Evolutionary conservation across 208 protist genomes (phyloP).

Genomic region (Tritrichomonas foetus): DNA sequence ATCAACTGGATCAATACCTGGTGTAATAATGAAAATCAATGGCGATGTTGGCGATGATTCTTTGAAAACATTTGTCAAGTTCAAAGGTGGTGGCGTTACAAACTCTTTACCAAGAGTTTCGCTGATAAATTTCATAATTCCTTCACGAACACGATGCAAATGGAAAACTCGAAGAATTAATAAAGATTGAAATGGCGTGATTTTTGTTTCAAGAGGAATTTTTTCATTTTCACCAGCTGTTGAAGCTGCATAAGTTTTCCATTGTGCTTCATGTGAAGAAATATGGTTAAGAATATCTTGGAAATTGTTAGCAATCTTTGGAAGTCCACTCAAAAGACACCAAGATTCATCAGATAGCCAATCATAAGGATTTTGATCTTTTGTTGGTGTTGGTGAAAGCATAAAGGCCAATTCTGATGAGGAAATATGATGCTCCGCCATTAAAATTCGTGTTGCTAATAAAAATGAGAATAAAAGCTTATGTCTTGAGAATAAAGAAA

Average conservation of each 20-base stretch:
- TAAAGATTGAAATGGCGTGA: constrained; percentile 75
- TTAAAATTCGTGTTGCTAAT: constrained; percentile 63
- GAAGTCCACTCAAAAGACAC: background rate
- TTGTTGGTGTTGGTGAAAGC: constrained; percentile 41
- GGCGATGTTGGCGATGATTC: constrained; percentile 84
- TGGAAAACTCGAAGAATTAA: constrained; percentile 83
- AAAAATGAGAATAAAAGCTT: constrained; percentile 97
- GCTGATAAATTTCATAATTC: constrained; percentile 63
- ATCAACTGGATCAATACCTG: constrained; percentile 84
- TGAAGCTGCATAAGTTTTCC: background rate
- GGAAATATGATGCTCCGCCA: constrained; percentile 56
- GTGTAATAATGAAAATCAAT: constrained; percentile 97
- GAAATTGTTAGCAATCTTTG: background rate
- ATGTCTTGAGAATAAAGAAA: constrained; percentile 92
- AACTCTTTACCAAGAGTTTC: constrained; percentile 12
- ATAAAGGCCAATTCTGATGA: constrained; percentile 55
- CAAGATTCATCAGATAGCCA: constrained; percentile 63
- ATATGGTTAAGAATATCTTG: background rate
- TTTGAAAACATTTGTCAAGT: constrained; percentile 76
- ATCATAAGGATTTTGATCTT: constrained; percentile 43
- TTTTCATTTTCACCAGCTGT: background rate
- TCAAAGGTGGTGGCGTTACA: constrained; percentile 62
- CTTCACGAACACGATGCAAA: constrained; percentile 80
- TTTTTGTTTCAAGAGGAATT: background rate
- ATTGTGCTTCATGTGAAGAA: background rate